Percentiles rank a stretch among this genome's conserved stretches.
phyloP scores from a whole-genome alignment of 225 moss, liverwort and hornwort species.

The Sphagnum contortum region DNA sequence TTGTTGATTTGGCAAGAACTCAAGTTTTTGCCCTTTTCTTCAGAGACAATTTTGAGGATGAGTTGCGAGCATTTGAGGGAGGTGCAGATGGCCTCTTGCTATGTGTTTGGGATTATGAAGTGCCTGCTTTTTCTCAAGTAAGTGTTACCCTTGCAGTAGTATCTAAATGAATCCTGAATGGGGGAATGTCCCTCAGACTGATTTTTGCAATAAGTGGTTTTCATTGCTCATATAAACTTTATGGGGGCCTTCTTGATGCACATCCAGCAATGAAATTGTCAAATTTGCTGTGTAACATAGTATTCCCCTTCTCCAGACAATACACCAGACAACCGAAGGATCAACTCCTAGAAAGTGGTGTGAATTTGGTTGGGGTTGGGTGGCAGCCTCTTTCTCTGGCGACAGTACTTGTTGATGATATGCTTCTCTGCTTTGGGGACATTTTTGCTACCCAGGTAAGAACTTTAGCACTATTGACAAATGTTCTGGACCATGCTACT shows the following conservation, averaged over 20 bases:
- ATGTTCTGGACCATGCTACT: too few relatives aligned
- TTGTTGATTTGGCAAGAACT: too few relatives aligned
- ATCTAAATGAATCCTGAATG: not conserved
- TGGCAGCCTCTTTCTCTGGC: constrained; percentile 71
- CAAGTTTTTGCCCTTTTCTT: not conserved
- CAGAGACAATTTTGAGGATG: constrained; percentile 97
- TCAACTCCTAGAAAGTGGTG: too few relatives aligned
- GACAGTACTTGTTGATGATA: constrained; percentile 82
- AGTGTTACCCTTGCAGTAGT: constrained; percentile 6
- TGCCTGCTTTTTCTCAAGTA: constrained; percentile 86
- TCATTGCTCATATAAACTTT: too few relatives aligned
- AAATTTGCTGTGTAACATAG: too few relatives aligned
- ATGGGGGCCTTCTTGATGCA: too few relatives aligned
- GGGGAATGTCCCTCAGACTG: not conserved
- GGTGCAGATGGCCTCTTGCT: constrained; percentile 80
- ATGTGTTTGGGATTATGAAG: constrained; percentile 83
- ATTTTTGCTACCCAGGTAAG: constrained; percentile 75
- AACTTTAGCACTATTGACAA: not conserved
- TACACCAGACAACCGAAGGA: too few relatives aligned
- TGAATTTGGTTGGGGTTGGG: not conserved
- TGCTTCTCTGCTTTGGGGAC: constrained; percentile 87
- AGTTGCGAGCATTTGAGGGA: constrained; percentile 95
- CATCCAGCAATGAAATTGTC: too few relatives aligned
- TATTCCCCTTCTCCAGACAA: too few relatives aligned
- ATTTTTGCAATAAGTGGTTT: not conserved